phyloP scores from a whole-genome alignment of 2,329 filamentous ascomycete species.

The Exophiala mesophila region DNA sequence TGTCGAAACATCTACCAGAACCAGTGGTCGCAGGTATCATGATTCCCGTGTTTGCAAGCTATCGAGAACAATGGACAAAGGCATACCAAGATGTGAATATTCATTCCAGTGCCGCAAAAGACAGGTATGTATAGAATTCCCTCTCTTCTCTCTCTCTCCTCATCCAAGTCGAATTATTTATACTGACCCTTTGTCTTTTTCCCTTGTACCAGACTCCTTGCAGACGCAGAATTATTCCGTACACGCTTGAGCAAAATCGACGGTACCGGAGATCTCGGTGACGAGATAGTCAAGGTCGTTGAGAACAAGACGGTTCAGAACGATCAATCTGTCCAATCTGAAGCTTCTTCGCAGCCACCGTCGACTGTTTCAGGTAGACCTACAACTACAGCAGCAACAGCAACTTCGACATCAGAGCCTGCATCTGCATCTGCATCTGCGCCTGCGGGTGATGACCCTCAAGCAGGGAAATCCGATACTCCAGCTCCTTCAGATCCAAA shows the following conservation, averaged over 20 bases:
- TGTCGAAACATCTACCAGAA: slow-evolving; percentile 76
- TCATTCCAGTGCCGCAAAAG: slow-evolving; percentile 62
- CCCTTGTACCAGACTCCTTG: slow-evolving; percentile 64
- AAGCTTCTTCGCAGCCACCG: neutral
- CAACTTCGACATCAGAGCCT: too few relatives aligned
- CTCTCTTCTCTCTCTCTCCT: too few relatives aligned
- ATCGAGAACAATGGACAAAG: slow-evolving; percentile 71
- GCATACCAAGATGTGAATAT: slow-evolving; percentile 63
- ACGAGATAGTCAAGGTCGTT: slow-evolving; percentile 56
- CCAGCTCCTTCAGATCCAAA: too few relatives aligned
- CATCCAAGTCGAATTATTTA: too few relatives aligned
- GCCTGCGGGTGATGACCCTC: too few relatives aligned
- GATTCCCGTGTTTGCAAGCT: slow-evolving; percentile 75
- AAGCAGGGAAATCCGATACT: too few relatives aligned
- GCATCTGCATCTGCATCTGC: too few relatives aligned
- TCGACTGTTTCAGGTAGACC: neutral
- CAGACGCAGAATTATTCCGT: slow-evolving; percentile 69
- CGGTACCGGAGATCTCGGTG: slow-evolving; percentile 69
- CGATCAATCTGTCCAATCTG: slow-evolving; percentile 1
- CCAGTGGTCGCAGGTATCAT: slow-evolving; percentile 76
- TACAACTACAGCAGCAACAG: neutral
- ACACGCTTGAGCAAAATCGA: slow-evolving; percentile 70
- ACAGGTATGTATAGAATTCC: slow-evolving; percentile 70
- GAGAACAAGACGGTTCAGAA: slow-evolving; percentile 31
- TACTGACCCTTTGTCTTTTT: too few relatives aligned